A percentile compares a stretch with the other conserved stretches of the same genome.
Conservation (phyloP, 192 early-diverging fungal species). For the Entophlyctis luteolus region DNA sequence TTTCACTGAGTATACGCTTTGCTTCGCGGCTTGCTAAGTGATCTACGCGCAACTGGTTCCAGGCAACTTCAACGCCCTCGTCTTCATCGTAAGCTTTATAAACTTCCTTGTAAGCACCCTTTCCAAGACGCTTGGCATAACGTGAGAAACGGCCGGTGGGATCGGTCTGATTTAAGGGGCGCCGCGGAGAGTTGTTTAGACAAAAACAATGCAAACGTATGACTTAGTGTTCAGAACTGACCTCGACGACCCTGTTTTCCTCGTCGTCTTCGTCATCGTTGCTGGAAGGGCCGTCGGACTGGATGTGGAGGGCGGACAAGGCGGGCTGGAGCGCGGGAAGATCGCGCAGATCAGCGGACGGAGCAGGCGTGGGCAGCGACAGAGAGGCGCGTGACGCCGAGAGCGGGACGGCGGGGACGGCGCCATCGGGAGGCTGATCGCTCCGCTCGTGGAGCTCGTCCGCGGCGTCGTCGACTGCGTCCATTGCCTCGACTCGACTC, state of each 20-base stretch:
- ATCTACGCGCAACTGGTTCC: conserved; percentile 75
- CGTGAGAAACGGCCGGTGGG: conserved; percentile 66
- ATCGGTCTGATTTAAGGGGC: conserved; percentile 49
- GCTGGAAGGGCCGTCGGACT: neutral
- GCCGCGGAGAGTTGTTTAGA: no score
- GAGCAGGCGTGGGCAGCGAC: no score
- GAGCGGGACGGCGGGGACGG: no score
- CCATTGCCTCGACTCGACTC: no score
- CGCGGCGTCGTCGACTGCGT: no score
- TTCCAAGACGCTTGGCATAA: conserved; percentile 57
- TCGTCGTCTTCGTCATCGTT: conserved; percentile 13
- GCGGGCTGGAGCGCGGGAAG: no score
- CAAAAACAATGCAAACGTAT: no score
- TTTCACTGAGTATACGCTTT: conserved; percentile 43
- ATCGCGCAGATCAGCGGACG: no score
- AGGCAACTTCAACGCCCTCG: conserved; percentile 85
- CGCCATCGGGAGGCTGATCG: no score
- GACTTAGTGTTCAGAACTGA: neutral
- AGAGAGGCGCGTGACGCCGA: no score
- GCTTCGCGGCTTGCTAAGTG: conserved; percentile 36
- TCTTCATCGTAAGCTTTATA: conserved; percentile 84
- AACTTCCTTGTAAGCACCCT: conserved; percentile 84
- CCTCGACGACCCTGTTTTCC: conserved; percentile 11
- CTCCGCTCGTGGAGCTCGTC: no score
- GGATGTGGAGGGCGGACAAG: no score